A percentile compares a stretch with the other conserved stretches of the same genome.
These are phyloP conservation scores for Cladobotryum protrusum DNA, from an alignment of 2,329 filamentous ascomycete genomes.

Conservation along the genomic window DNA sequence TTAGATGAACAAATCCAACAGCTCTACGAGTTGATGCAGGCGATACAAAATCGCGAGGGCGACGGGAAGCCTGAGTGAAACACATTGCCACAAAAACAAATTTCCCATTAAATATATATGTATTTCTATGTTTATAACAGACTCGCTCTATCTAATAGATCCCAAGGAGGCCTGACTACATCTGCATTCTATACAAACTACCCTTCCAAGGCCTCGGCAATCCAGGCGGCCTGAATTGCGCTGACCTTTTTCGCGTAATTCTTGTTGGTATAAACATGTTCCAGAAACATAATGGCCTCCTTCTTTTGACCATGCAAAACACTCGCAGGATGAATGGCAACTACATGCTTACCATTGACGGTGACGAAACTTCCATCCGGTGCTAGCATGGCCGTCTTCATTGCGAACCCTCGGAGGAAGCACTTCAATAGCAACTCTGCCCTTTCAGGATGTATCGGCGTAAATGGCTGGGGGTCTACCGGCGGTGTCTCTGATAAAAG, in stretches of 20 bases:
- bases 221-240: slow-evolving; percentile 54
- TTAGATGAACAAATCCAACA: slow-evolving; percentile 89
- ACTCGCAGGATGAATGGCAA: slow-evolving; percentile 58
- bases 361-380: slow-evolving; percentile 58
- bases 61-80: slow-evolving; percentile 20
- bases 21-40: slow-evolving; percentile 87
- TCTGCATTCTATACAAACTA: not conserved
- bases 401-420: slow-evolving; percentile 56
- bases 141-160: not conserved
- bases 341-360: slow-evolving; percentile 51
- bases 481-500: slow-evolving; percentile 41
- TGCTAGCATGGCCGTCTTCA: slow-evolving; percentile 54
- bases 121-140: not conserved
- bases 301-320: slow-evolving; percentile 56
- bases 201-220: slow-evolving; percentile 42
- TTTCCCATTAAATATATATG: not conserved
- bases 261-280: slow-evolving; percentile 60
- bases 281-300: slow-evolving; percentile 63
- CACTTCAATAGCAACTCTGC: slow-evolving; percentile 52
- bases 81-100: not conserved
- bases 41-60: slow-evolving; percentile 49
- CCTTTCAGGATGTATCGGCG: slow-evolving; percentile 46
- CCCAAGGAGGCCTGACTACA: not conserved
- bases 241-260: slow-evolving; percentile 63
- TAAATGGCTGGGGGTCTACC: slow-evolving; percentile 50